A percentile compares a stretch with the other conserved stretches of the same genome.
These are phyloP conservation scores for Exophiala sp. DNA, from an alignment of 2,329 filamentous ascomycete genomes.

Conservation along the genomic window DNA sequence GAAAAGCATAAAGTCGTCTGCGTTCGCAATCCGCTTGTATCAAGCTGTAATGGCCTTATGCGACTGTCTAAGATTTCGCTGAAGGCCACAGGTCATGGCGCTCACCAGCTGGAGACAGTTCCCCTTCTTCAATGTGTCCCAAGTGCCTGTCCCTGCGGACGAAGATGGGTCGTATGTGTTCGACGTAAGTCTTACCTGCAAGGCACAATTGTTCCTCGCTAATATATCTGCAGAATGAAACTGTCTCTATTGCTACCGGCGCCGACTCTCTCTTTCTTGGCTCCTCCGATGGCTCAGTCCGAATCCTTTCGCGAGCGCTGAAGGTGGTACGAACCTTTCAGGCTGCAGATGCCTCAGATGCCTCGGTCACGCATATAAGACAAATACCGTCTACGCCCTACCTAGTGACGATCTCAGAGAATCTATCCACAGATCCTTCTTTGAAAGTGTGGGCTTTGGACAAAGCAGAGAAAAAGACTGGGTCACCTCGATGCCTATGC, in stretches of 20 bases:
- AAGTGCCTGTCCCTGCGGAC: slow-evolving; percentile 70
- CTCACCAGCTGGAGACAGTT: slow-evolving; percentile 87
- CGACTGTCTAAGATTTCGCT: background rate
- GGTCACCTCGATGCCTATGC: slow-evolving; percentile 80
- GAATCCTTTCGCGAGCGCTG: slow-evolving; percentile 82
- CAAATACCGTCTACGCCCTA: slow-evolving; percentile 84
- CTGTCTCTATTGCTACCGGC: slow-evolving; percentile 79
- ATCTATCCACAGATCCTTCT: slow-evolving; percentile 79
- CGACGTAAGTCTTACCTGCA: slow-evolving; percentile 56
- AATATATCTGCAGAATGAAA: slow-evolving; percentile 53
- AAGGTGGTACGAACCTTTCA: slow-evolving; percentile 83
- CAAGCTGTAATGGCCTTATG: slow-evolving; percentile 1
- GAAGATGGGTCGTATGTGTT: slow-evolving; percentile 75
- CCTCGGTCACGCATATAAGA: slow-evolving; percentile 83
- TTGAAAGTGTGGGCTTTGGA: slow-evolving; percentile 98
- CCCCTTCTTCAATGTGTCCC: slow-evolving; percentile 96
- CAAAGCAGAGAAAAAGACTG: slow-evolving; percentile 90
- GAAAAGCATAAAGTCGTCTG: background rate
- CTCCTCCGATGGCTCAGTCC: slow-evolving; percentile 77
- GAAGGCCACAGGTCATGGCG: slow-evolving; percentile 21
- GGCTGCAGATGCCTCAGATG: slow-evolving; percentile 64
- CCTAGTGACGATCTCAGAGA: slow-evolving; percentile 77
- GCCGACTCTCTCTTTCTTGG: slow-evolving; percentile 88
- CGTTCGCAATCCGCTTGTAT: background rate
- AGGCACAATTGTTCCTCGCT: slow-evolving; percentile 7